phyloP scores from a whole-genome alignment of 768 basidiomycete genomes.

The Serendipita sp. region DNA sequence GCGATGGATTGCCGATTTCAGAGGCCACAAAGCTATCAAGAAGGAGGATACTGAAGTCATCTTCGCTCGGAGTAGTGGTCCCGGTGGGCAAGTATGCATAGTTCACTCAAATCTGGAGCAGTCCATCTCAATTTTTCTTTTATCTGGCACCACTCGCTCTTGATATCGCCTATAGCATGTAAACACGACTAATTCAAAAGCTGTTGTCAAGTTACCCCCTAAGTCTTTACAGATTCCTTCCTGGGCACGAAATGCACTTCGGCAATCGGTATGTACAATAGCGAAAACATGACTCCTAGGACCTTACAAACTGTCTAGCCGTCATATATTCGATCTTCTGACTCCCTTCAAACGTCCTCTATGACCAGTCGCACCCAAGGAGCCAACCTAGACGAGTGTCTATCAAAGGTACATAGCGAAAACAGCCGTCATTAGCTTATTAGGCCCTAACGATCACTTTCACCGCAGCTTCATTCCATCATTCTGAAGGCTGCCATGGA shows the following conservation, averaged over 20 bases:
- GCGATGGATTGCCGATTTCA: not conserved
- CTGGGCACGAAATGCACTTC: not conserved
- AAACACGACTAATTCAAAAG: not conserved
- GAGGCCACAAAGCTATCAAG: not conserved
- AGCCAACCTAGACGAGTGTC: not conserved
- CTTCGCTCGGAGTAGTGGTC: not conserved
- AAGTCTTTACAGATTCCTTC: not conserved
- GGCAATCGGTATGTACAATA: not conserved
- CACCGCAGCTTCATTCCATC: not conserved
- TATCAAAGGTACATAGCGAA: not conserved
- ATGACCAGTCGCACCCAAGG: not conserved
- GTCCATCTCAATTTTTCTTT: too few relatives aligned
- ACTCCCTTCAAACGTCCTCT: not conserved
- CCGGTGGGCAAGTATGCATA: not conserved
- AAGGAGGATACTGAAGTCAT: not conserved
- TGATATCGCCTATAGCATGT: not conserved
- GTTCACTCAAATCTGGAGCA: not conserved
- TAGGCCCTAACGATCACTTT: too few relatives aligned
- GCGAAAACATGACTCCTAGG: not conserved
- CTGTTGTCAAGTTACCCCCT: not conserved
- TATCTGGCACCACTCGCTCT: not conserved
- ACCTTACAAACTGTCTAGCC: not conserved
- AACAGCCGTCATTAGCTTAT: too few relatives aligned
- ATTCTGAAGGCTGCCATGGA: not conserved
- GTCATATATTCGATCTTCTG: not conserved